Percentiles rank a stretch among this genome's conserved stretches.
Conservation (phyloP, 2,329 filamentous ascomycete genomes). For the Graphiopsis chlorocephala region DNA sequence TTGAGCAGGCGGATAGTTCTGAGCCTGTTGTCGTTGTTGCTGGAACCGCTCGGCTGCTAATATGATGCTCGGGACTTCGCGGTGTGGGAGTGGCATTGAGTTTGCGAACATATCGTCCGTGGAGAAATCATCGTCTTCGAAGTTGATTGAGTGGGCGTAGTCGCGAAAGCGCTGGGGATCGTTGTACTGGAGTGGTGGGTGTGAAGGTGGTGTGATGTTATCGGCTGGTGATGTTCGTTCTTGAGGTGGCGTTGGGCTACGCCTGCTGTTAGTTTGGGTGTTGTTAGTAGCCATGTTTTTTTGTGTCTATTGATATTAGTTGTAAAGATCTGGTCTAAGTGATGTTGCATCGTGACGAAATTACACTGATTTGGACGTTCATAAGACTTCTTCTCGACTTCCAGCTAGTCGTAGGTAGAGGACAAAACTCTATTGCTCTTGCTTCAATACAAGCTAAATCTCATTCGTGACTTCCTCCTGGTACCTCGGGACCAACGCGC, state of each 20-base stretch:
- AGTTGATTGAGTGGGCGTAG: not conserved
- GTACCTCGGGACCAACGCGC: not conserved
- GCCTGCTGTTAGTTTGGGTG: not conserved
- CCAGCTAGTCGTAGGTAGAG: not conserved
- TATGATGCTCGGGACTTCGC: not conserved
- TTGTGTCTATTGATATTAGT: not conserved
- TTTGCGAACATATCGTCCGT: not conserved
- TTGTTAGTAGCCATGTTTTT: not conserved
- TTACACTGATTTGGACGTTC: not conserved
- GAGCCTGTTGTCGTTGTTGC: not conserved
- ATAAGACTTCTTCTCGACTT: not conserved
- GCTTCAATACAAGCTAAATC: not conserved
- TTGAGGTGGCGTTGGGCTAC: not conserved
- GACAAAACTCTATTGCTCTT: constrained; percentile 1
- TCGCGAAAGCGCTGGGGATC: not conserved
- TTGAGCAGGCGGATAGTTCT: not conserved
- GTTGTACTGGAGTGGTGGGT: not conserved
- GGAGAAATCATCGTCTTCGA: not conserved
- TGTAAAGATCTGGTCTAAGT: not conserved
- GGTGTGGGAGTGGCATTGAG: not conserved
- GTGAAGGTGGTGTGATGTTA: not conserved
- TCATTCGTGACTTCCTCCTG: not conserved
- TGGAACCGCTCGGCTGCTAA: not conserved
- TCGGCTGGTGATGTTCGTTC: not conserved
- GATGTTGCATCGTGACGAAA: not conserved